Evolutionary conservation across 2,329 filamentous ascomycete species (phyloP), one percentile per base, ranked within the genome.

Genomic region (Trichoderma sp.): DNA sequence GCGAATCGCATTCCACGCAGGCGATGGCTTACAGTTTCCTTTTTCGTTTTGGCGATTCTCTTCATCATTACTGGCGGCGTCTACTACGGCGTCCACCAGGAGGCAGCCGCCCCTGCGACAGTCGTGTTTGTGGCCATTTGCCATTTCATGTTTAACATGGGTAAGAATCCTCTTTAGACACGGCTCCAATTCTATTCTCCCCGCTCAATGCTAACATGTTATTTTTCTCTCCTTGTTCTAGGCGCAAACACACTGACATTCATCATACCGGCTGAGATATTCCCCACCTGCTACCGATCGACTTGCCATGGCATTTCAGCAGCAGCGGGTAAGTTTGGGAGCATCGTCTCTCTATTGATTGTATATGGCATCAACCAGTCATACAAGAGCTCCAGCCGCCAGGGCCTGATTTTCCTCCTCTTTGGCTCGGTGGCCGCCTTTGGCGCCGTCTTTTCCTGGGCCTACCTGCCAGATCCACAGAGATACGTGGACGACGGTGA

Each of bases 211-310:
- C 64, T 53, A 57, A 70, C 65, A 47, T 21, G 43, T 12, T 76
- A 1, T 65, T 14, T 11, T 21, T 30, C 14, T 24, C 4, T 21
- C 43, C 43, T 47, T n/a, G 2, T 61, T 28, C 24, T 64, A 85
- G 86, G 88, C 12, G 88, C 88, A 56, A 90, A 90, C 75, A 88
- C 87, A 0, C 84, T 90, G 12, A 91, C 88, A 0, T 90, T 91
- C 75, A 87, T 91, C 69, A 86, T 91, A 18, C 88, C 89, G 1
- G 89, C 88, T 56, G 89, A 91, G 76, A 86, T 90, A 56, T 92
- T 91, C 77, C 89, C 88, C 0, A 91, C 89, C 2, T 85, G 86
- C 73, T 91, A 90, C 75, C 86, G 89, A 53, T 89, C 86, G 65
- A 89, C 88, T 0, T 90, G 88, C 72, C 88, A 90, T 75, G 88